phyloP scores from a whole-genome alignment of 2,329 filamentous ascomycete species.

The Monilinia vaccinii-corymbosi region DNA sequence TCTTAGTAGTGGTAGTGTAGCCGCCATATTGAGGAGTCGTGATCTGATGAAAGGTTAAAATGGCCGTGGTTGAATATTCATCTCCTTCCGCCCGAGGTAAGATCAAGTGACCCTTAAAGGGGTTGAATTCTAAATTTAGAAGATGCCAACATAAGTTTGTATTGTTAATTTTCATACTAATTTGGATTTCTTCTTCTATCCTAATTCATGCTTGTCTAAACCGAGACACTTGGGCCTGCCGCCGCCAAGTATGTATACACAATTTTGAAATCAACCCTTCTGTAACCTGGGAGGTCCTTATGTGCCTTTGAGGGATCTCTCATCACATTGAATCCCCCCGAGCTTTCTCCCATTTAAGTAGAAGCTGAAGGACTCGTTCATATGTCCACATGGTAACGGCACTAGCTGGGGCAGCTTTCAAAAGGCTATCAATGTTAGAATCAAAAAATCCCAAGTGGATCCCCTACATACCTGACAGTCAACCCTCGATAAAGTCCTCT shows the following conservation, averaged over 20 bases:
- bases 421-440: constrained; percentile 39
- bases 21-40: no score
- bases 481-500: constrained; percentile 81
- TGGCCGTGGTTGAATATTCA: background rate
- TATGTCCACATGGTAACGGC: constrained; percentile 74
- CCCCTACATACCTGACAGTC: constrained; percentile 49
- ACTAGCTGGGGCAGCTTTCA: constrained; percentile 83
- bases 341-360: constrained; percentile 21
- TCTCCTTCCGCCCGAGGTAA: background rate
- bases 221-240: no score
- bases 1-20: background rate
- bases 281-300: background rate
- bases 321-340: background rate
- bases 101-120: no score
- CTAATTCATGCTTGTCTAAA: background rate
- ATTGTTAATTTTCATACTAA: no score
- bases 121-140: no score
- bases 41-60: background rate
- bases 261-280: background rate
- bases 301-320: background rate
- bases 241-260: background rate
- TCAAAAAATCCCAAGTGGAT: background rate
- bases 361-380: constrained; percentile 44
- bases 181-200: background rate
- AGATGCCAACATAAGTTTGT: no score